Evolutionary conservation across 1,139 yeast genomes (phyloP).

Genomic region (Pichia sp.): DNA sequence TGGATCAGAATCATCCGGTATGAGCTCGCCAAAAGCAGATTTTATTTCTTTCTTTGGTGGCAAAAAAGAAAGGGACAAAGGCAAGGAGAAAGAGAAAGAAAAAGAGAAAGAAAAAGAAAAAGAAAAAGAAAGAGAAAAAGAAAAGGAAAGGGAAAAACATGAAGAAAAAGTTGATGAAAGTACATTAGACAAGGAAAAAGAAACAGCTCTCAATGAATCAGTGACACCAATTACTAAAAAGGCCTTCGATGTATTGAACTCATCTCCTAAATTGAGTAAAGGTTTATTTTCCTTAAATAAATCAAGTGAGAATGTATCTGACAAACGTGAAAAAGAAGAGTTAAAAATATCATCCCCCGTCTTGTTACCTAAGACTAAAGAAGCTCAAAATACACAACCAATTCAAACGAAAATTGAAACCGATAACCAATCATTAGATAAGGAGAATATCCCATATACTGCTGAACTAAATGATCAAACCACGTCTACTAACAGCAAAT

Average conservation of each 20-base stretch:
- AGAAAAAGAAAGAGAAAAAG: neutral
- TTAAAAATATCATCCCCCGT: neutral
- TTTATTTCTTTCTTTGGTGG: conserved; percentile 17
- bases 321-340: conserved; percentile 4
- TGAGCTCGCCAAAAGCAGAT: conserved; percentile 13
- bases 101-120: neutral
- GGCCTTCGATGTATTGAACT: neutral
- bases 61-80: conserved; percentile 12
- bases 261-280: conserved; percentile 13
- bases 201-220: neutral
- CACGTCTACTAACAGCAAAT: neutral
- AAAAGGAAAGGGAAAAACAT: too few relatives aligned
- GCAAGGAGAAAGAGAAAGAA: conserved; percentile 4
- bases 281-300: conserved; percentile 10
- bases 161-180: neutral
- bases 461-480: neutral
- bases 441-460: neutral
- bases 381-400: neutral
- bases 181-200: neutral
- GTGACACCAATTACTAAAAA: neutral
- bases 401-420: neutral
- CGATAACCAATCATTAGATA: neutral
- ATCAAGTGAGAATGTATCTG: conserved; percentile 9
- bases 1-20: conserved; percentile 9
- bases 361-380: neutral